A percentile compares a stretch with the other conserved stretches of the same genome.
Conservation (phyloP, 106 monocot species). For the Apostasia shenzhenica region DNA sequence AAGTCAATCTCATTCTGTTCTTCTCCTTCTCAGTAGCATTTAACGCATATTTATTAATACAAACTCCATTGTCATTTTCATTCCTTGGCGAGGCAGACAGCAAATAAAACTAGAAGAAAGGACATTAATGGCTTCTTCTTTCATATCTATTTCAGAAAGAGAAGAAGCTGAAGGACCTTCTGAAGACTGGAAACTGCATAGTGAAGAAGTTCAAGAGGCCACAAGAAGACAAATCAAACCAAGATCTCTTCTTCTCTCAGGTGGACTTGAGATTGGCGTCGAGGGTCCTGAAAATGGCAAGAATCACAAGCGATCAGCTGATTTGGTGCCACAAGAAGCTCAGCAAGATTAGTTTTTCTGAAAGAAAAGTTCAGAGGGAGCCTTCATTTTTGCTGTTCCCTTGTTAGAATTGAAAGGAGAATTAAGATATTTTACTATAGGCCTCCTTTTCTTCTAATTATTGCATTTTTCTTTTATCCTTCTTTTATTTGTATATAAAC, state of each 20-base stretch:
- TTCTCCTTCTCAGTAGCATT: no score
- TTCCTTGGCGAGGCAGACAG: background rate
- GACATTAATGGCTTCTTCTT: background rate
- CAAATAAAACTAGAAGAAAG: background rate
- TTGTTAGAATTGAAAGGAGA: constrained; percentile 24
- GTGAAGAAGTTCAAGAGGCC: constrained; percentile 86
- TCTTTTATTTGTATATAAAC: no score
- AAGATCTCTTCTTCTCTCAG: constrained; percentile 81
- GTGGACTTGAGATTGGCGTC: constrained; percentile 74
- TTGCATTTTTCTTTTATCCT: background rate
- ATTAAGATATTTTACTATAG: background rate
- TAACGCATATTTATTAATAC: no score
- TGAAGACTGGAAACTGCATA: constrained; percentile 65
- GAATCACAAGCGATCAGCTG: constrained; percentile 71
- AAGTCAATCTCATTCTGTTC: no score
- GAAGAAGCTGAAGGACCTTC: constrained; percentile 66
- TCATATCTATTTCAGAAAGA: constrained; percentile 38
- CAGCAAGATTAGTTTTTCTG: constrained; percentile 36
- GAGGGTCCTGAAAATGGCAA: constrained; percentile 62
- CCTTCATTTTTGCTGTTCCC: constrained; percentile 74
- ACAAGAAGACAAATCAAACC: constrained; percentile 48
- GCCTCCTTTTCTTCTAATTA: background rate
- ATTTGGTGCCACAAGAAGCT: constrained; percentile 74
- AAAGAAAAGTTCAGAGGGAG: constrained; percentile 55
- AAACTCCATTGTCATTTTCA: no score